Percentiles rank a stretch among this genome's conserved stretches.
Evolutionary conservation across 495 filamentous ascomycete genomes (phyloP).

Genomic region (Oidiodendron maius): DNA sequence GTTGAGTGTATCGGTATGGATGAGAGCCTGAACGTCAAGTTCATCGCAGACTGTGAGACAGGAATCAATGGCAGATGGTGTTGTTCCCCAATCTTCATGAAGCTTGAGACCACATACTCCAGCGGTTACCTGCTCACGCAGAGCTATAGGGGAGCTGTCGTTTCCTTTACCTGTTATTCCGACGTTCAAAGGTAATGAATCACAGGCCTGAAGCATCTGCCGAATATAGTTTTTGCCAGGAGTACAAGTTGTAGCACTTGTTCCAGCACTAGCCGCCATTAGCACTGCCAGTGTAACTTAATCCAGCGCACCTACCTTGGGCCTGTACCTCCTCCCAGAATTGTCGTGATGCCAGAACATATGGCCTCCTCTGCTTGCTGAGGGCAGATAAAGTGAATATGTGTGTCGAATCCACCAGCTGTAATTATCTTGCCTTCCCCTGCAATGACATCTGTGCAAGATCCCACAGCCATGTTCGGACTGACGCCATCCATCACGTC

Average conservation of each 20-base stretch:
- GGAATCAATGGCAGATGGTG: conserved; percentile 86
- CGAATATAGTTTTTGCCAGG: conserved; percentile 78
- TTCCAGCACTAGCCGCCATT: conserved; percentile 61
- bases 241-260: conserved; percentile 93
- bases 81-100: conserved; percentile 96
- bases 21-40: conserved; percentile 88
- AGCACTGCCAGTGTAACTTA: conserved; percentile 9
- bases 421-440: conserved; percentile 92
- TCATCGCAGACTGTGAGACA: conserved; percentile 87
- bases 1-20: conserved; percentile 97
- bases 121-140: conserved; percentile 76
- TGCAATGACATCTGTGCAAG: conserved; percentile 92
- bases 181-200: conserved; percentile 81
- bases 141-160: conserved; percentile 64
- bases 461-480: conserved; percentile 73
- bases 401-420: conserved; percentile 85
- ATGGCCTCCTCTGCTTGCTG: conserved; percentile 87
- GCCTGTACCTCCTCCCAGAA: conserved; percentile 92
- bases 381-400: conserved; percentile 96
- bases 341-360: conserved; percentile 82
- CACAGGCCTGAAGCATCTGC: conserved; percentile 89
- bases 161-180: conserved; percentile 97
- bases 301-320: conserved; percentile 46
- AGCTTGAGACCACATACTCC: conserved; percentile 90
- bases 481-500: conserved; percentile 92